Percentiles rank a stretch among this genome's conserved stretches.
Conservation (phyloP, 352 stramenopile genomes). For the Phytophthora pluvialis region DNA sequence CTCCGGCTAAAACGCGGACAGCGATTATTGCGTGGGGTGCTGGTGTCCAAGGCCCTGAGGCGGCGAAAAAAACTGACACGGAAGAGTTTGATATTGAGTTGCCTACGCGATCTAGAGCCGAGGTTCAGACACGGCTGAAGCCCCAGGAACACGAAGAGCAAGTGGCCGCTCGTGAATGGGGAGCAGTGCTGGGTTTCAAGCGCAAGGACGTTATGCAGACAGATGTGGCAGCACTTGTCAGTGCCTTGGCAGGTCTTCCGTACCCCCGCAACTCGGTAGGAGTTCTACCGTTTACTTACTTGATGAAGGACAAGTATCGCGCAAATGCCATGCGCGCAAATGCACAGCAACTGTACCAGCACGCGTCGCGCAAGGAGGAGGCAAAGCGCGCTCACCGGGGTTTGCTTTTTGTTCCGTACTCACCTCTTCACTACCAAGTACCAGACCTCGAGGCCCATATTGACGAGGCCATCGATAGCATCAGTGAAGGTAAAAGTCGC, state of each 20-base stretch:
- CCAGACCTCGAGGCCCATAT: slow-evolving; percentile 38
- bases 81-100: slow-evolving; percentile 61
- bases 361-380: slow-evolving; percentile 64
- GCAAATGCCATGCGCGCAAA: slow-evolving; percentile 70
- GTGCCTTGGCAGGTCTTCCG: slow-evolving; percentile 64
- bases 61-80: neutral
- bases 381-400: slow-evolving; percentile 62
- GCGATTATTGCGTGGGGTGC: slow-evolving; percentile 82
- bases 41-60: slow-evolving; percentile 48
- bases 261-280: slow-evolving; percentile 85
- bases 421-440: slow-evolving; percentile 43
- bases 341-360: slow-evolving; percentile 65
- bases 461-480: slow-evolving; percentile 22
- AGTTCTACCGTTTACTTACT: slow-evolving; percentile 74
- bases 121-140: slow-evolving; percentile 55
- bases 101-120: slow-evolving; percentile 60
- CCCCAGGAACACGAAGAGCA: slow-evolving; percentile 53
- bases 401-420: slow-evolving; percentile 62
- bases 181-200: slow-evolving; percentile 43
- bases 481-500: slow-evolving; percentile 25
- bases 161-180: slow-evolving; percentile 50
- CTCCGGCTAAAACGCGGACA: slow-evolving; percentile 79
- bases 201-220: slow-evolving; percentile 85
- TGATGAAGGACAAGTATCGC: slow-evolving; percentile 63
- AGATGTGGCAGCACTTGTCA: slow-evolving; percentile 78